Percentiles rank a stretch among this genome's conserved stretches.
phyloP scores from a whole-genome alignment of 495 filamentous ascomycete species.

The Thermochaetoides thermophila region DNA sequence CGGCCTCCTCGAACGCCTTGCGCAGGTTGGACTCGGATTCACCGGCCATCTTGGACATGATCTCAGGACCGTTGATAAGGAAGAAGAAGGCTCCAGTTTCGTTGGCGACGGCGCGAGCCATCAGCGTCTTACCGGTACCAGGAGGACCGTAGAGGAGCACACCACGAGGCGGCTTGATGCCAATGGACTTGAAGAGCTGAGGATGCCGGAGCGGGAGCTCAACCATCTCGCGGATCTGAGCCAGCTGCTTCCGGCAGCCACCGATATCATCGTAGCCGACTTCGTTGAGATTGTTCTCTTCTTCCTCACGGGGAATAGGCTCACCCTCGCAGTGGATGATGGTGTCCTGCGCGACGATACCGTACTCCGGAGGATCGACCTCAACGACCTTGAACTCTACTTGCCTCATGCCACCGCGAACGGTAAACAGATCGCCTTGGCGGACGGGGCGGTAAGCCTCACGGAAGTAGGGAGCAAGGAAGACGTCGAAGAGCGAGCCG shows the following conservation, averaged over 20 bases:
- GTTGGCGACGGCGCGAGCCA: conserved; percentile 97
- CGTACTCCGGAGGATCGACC: conserved; percentile 94
- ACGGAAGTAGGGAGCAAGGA: conserved; percentile 97
- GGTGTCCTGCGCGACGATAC: conserved; percentile 96
- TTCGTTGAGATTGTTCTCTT: conserved; percentile 97
- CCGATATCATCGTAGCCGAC: conserved; percentile 99
- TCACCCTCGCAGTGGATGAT: conserved; percentile 98
- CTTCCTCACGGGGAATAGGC: conserved; percentile 95
- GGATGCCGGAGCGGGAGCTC: conserved; percentile 92
- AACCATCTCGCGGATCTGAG: conserved; percentile 95
- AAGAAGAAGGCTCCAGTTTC: conserved; percentile 99
- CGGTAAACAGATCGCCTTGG: conserved; percentile 94
- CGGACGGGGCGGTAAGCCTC: conserved; percentile 94
- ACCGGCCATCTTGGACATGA: conserved; percentile 99
- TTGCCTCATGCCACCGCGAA: conserved; percentile 93
- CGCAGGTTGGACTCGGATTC: conserved; percentile 95
- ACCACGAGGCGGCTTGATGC: conserved; percentile 98
- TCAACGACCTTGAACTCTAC: conserved; percentile 99
- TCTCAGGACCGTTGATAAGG: conserved; percentile 96
- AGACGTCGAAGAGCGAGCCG: conserved; percentile 95
- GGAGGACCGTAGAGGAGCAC: conserved; percentile 95
- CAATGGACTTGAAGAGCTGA: conserved; percentile 98
- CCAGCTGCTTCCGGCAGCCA: conserved; percentile 99
- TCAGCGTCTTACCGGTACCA: conserved; percentile 97
- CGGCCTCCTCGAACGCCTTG: conserved; percentile 96